These are phyloP conservation scores for Saccharum officinarum DNA, from an alignment of 176 grass and related monocot genomes.

Conservation along the genomic window DNA sequence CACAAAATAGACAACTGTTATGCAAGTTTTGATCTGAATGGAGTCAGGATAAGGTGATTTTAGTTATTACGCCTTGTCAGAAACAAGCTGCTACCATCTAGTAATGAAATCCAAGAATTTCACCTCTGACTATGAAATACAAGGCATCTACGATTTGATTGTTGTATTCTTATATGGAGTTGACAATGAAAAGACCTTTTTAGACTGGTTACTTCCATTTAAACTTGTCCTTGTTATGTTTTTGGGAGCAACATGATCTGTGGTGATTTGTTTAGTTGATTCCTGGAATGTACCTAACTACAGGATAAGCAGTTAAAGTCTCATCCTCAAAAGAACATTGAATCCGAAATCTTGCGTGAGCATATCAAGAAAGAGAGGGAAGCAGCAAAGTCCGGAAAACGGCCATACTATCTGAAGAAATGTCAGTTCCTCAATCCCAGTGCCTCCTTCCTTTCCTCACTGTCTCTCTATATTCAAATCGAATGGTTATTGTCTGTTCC, in stretches of 20 bases:
- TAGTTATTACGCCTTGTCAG: too few species aligned
- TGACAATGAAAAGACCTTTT: background rate
- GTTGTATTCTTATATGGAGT: background rate
- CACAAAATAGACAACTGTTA: background rate
- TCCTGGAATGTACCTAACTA: constrained; percentile 1
- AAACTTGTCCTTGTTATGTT: constrained; percentile 1
- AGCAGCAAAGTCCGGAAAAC: constrained; percentile 73
- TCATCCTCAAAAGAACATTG: constrained; percentile 52
- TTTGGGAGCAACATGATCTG: background rate
- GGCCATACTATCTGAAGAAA: constrained; percentile 90
- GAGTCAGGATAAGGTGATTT: too few species aligned
- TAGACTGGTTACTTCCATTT: background rate
- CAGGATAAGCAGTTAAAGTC: constrained; percentile 94
- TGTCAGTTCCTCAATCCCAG: constrained; percentile 41
- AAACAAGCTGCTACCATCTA: too few species aligned
- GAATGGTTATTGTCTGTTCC: constrained; percentile 14
- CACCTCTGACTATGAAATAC: too few species aligned
- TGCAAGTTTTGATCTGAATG: background rate
- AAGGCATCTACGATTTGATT: background rate
- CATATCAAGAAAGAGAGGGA: constrained; percentile 95
- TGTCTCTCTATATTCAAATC: background rate
- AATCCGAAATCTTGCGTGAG: constrained; percentile 74
- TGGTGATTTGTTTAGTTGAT: constrained; percentile 8
- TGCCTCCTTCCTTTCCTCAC: background rate
- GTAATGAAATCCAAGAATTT: too few species aligned